phyloP scores from a whole-genome alignment of 2,329 filamentous ascomycete genomes.

The Sclerotinia subarctica region DNA sequence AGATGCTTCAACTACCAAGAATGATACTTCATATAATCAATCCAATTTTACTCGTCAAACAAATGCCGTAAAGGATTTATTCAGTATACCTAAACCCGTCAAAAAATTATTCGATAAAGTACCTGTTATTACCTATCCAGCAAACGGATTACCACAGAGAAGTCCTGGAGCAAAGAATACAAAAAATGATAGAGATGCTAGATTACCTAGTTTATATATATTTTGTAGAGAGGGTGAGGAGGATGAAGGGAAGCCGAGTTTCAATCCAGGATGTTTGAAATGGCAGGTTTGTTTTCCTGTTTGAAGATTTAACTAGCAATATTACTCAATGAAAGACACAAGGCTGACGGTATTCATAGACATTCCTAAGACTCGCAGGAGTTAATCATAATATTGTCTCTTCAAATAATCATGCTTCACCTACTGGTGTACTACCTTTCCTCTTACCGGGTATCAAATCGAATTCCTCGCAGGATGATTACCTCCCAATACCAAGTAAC shows the following conservation, averaged over 20 bases:
- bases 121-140: slow-evolving; percentile 70
- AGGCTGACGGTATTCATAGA: slow-evolving; percentile 48
- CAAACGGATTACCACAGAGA: slow-evolving; percentile 70
- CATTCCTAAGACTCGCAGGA: slow-evolving; percentile 74
- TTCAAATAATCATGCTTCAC: slow-evolving; percentile 91
- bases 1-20: background rate
- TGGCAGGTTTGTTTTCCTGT: slow-evolving; percentile 71
- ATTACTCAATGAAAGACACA: background rate
- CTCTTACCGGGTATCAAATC: slow-evolving; percentile 56
- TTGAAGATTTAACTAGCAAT: slow-evolving; percentile 6
- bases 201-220: slow-evolving; percentile 64
- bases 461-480: slow-evolving; percentile 38
- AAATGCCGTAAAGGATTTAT: slow-evolving; percentile 30
- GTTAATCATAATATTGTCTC: slow-evolving; percentile 64
- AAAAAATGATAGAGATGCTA: slow-evolving; percentile 31
- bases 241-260: slow-evolving; percentile 62
- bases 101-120: slow-evolving; percentile 82
- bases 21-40: slow-evolving; percentile 17
- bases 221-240: slow-evolving; percentile 65
- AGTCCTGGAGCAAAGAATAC: slow-evolving; percentile 43
- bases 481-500: slow-evolving; percentile 54
- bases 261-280: slow-evolving; percentile 89
- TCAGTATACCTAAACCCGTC: slow-evolving; percentile 64
- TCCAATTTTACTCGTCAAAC: slow-evolving; percentile 27
- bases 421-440: slow-evolving; percentile 83